Percentiles rank a stretch among this genome's conserved stretches.
Conservation (phyloP, 1,284 basidiomycete genomes). For the Pyrrhoderma noxium region DNA sequence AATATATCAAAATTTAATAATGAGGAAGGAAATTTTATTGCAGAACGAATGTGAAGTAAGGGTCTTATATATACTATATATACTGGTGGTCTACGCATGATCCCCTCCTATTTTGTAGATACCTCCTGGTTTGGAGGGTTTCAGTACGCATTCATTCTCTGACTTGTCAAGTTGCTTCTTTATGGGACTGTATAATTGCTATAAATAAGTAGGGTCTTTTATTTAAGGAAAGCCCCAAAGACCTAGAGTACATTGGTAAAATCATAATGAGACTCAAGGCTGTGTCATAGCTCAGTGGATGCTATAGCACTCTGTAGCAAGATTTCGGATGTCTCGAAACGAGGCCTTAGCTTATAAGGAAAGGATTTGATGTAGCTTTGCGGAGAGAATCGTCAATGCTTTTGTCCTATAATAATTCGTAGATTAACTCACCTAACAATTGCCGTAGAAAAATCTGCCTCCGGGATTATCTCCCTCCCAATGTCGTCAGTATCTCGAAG, state of each 20-base stretch:
- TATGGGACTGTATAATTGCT: too few species aligned
- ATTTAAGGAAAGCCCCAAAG: too few species aligned
- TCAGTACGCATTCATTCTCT: too few species aligned
- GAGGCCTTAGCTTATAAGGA: background rate
- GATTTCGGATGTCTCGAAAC: background rate
- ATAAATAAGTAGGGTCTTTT: too few species aligned
- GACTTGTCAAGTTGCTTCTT: too few species aligned
- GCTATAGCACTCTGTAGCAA: background rate
- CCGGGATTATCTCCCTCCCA: conserved; percentile 2
- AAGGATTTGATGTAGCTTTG: background rate
- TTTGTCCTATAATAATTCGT: background rate
- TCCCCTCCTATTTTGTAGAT: too few species aligned
- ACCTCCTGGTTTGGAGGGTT: too few species aligned
- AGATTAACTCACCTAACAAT: background rate
- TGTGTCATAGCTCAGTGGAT: background rate
- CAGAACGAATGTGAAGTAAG: too few species aligned
- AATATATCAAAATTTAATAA: too few species aligned
- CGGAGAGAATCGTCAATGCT: background rate
- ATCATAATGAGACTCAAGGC: background rate
- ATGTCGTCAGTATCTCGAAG: background rate
- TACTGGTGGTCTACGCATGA: too few species aligned
- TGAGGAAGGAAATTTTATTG: too few species aligned
- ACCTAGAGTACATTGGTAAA: background rate
- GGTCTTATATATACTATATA: too few species aligned
- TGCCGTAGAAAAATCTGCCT: background rate